A percentile compares a stretch with the other conserved stretches of the same genome.
phyloP scores from a whole-genome alignment of 495 filamentous ascomycete genomes.

The Talaromyces adpressus region DNA sequence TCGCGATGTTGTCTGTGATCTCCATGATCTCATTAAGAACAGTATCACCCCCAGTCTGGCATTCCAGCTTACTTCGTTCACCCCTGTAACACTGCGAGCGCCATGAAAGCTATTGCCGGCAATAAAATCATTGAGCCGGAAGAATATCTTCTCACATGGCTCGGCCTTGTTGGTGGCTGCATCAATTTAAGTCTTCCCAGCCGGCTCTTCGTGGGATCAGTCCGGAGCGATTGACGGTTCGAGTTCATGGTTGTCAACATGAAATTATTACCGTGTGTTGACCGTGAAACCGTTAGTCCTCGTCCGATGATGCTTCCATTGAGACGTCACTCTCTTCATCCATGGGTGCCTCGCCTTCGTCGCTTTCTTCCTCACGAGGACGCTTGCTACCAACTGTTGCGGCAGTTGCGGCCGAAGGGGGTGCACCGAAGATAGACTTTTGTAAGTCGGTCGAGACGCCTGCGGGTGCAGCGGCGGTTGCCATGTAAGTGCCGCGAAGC shows the following conservation, averaged over 20 bases:
- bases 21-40: slow-evolving; percentile 36
- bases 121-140: slow-evolving; percentile 46
- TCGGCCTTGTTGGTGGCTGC: slow-evolving; percentile 66
- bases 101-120: slow-evolving; percentile 48
- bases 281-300: slow-evolving; percentile 27
- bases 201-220: slow-evolving; percentile 23
- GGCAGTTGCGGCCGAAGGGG: slow-evolving; percentile 38
- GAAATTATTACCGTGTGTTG: neutral
- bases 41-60: slow-evolving; percentile 76
- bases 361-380: slow-evolving; percentile 63
- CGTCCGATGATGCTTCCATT: slow-evolving; percentile 49
- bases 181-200: slow-evolving; percentile 66
- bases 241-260: neutral
- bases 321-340: slow-evolving; percentile 56
- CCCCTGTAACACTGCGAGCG: slow-evolving; percentile 78
- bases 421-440: slow-evolving; percentile 73
- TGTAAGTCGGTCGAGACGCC: slow-evolving; percentile 66
- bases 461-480: slow-evolving; percentile 47
- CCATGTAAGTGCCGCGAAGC: slow-evolving; percentile 80
- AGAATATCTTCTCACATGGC: slow-evolving; percentile 72
- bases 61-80: slow-evolving; percentile 75
- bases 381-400: slow-evolving; percentile 53
- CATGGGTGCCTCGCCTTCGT: slow-evolving; percentile 64
- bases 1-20: slow-evolving; percentile 6
- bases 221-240: slow-evolving; percentile 2